Evolutionary conservation across 495 filamentous ascomycete genomes (phyloP).

Genomic region (Trichoderma gamsii): DNA sequence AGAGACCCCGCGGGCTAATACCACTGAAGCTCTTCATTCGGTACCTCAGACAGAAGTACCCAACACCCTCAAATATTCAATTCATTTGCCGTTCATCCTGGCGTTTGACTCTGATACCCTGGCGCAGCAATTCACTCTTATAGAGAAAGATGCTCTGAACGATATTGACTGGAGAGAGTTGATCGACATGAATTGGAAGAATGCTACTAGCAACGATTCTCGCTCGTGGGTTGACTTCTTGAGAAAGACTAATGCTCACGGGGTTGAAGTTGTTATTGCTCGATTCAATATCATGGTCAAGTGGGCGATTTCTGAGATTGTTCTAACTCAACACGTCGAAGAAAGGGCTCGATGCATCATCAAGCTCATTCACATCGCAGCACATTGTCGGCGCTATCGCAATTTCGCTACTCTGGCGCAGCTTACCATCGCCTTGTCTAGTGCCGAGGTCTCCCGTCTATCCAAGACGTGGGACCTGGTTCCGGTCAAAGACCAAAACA

Average conservation of each 20-base stretch:
- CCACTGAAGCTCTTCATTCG: conserved; percentile 34
- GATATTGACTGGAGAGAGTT: conserved; percentile 98
- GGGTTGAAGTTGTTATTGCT: conserved; percentile 92
- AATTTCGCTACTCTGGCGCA: conserved; percentile 98
- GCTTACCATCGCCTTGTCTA: conserved; percentile 83
- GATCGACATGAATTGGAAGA: conserved; percentile 87
- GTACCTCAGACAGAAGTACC: conserved; percentile 30
- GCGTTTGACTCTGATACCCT: conserved; percentile 84
- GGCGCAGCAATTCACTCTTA: conserved; percentile 89
- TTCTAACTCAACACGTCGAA: conserved; percentile 73
- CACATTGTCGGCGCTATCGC: conserved; percentile 73
- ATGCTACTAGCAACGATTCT: conserved; percentile 55
- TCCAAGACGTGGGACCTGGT: conserved; percentile 77
- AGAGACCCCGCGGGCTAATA: conserved; percentile 29
- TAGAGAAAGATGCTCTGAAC: conserved; percentile 92
- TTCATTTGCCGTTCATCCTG: conserved; percentile 85
- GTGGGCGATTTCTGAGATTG: conserved; percentile 88
- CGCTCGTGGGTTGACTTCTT: conserved; percentile 92
- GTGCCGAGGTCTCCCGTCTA: conserved; percentile 71
- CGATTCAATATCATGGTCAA: conserved; percentile 97
- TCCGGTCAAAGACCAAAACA: conserved; percentile 59
- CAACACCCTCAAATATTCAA: conserved; percentile 29
- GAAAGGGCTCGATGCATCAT: conserved; percentile 79
- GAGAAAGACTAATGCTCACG: conserved; percentile 68
- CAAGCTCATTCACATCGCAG: conserved; percentile 89